phyloP scores from a whole-genome alignment of 2,329 filamentous ascomycete genomes.

The Fusarium sp. region DNA sequence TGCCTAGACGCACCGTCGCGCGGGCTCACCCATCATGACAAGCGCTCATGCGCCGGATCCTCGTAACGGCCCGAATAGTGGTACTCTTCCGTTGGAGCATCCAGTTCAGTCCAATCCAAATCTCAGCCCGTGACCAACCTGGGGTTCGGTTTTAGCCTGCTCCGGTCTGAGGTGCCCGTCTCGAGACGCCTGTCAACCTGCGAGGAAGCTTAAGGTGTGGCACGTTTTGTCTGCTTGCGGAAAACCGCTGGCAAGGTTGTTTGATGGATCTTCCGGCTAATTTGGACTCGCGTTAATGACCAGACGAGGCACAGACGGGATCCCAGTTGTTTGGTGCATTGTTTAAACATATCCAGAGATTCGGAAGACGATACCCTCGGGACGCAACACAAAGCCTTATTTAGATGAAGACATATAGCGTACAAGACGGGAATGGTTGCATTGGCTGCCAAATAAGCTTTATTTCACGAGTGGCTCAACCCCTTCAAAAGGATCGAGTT shows the following conservation, averaged over 20 bases:
- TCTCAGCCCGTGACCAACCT: constrained; percentile 25
- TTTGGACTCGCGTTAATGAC: constrained; percentile 9
- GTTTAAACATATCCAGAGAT: neutral
- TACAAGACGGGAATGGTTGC: neutral
- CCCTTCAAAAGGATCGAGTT: neutral
- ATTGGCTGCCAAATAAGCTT: neutral
- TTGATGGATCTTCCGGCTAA: constrained; percentile 37
- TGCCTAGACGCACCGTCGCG: constrained; percentile 2
- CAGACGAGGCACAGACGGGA: constrained; percentile 4
- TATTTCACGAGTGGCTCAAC: neutral
- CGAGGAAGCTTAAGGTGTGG: constrained; percentile 43
- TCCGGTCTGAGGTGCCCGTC: constrained; percentile 25
- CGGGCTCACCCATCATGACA: constrained; percentile 20
- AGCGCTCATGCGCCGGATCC: constrained; percentile 6
- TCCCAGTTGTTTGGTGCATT: neutral
- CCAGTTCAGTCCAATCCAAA: constrained; percentile 25
- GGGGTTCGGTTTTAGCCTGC: constrained; percentile 30
- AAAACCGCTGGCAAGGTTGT: constrained; percentile 25
- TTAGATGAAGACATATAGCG: neutral
- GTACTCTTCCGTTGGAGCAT: constrained; percentile 24
- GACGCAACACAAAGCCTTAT: neutral
- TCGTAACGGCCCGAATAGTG: constrained; percentile 45
- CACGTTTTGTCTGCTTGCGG: constrained; percentile 31
- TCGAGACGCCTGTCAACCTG: constrained; percentile 36
- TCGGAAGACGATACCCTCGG: neutral